phyloP scores from a whole-genome alignment of 371 early-diverging fungal genomes.

The Phascolomyces articulosus region DNA sequence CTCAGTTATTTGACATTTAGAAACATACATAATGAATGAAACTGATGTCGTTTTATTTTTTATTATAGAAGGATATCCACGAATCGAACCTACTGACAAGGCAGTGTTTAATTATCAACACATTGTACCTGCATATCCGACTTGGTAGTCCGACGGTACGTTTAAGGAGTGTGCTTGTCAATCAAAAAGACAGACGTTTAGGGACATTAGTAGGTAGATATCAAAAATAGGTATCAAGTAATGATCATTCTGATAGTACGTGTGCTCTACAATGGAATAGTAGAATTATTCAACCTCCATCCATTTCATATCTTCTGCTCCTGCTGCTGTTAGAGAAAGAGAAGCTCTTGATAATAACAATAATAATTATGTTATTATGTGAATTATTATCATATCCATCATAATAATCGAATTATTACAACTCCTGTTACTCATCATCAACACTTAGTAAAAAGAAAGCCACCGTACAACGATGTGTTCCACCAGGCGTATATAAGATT shows the following conservation, averaged over 20 bases:
- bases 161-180: slow-evolving; percentile 11
- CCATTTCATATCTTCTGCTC: not conserved
- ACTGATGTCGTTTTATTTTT: too few species aligned
- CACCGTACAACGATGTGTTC: not conserved
- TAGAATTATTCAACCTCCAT: not conserved
- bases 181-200: not conserved
- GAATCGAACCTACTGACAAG: slow-evolving; percentile 4
- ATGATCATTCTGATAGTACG: slow-evolving; percentile 16
- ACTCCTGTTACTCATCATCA: not conserved
- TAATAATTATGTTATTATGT: not conserved
- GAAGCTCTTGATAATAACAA: not conserved
- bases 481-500: slow-evolving; percentile 14
- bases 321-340: too few species aligned
- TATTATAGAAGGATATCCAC: slow-evolving; percentile 17
- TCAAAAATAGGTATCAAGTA: slow-evolving; percentile 17
- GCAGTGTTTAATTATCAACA: slow-evolving; percentile 6
- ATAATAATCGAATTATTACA: too few species aligned
- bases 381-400: too few species aligned
- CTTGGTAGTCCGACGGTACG: slow-evolving; percentile 20
- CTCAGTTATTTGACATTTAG: too few species aligned
- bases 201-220: slow-evolving; percentile 12
- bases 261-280: slow-evolving; percentile 17
- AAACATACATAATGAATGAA: too few species aligned
- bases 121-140: slow-evolving; percentile 12
- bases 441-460: not conserved